Base-by-base conservation (phyloP, 441 rosid species). In the Jatropha multifida region DNA sequence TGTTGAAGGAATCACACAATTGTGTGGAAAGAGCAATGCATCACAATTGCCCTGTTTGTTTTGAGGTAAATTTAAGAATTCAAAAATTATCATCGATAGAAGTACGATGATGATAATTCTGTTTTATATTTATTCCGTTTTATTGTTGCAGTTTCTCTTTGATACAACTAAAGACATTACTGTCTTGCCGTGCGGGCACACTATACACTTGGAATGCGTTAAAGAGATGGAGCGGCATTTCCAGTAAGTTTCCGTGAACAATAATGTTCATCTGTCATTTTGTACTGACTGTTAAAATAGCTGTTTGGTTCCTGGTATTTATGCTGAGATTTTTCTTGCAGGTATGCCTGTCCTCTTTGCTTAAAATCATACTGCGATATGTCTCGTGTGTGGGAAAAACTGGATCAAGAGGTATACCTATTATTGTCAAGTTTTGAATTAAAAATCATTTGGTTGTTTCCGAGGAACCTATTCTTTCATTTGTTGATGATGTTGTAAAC, bases 291-390 rank as follows among this genome's bases (percentile, higher is more conserved):
- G 5, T 17, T 7, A 32, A 18, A 32, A 8, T 46, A 32, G 17
- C 7, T 18, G 13, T 42, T 26, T 20, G 27, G 46, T 11, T 15
- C 17, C 2, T 38, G 37, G 52, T 52, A 20, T 60, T 46, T 26
- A 75, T 41, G 48, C 20, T 9, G 18, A 10, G 4, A 20, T 23
- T 72, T 37, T 65, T 75, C 44, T 67, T 76, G 75, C 81, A 94
- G 98, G 77, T 94, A 90, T 74, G 70, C 97, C 2, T 94, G 99
- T 69, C 98, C 97, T 1, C 84, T 94, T 71, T 94, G 98, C 89
- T 93, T 92, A 2, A 94, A 93, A 78, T 91, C 99, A 41, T 82
- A 83, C 5, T 81, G 91, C 5, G 91, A 93, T 77, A 89, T 91
- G 99, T 81, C 94, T 7, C 73, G 38, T 3, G 74, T 85, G 49